A percentile compares a stretch with the other conserved stretches of the same genome.
These are phyloP conservation scores for Quercus robur DNA, from an alignment of 306 rosid genomes.

Conservation along the genomic window DNA sequence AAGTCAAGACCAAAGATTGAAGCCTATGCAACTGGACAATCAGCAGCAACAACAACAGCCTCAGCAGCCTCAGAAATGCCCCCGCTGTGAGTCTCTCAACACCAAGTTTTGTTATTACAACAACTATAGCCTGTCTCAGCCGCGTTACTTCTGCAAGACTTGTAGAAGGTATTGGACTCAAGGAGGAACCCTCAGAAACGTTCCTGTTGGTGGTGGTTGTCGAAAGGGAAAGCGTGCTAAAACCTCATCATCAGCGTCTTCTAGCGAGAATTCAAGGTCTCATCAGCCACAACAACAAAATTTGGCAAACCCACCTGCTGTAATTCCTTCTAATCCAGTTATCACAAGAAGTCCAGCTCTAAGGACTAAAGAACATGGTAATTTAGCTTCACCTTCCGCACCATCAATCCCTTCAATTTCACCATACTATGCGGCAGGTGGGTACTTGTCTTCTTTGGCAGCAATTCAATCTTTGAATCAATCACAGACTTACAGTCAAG, in stretches of 20 bases:
- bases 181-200: constrained; percentile 62
- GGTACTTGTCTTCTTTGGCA: constrained; percentile 39
- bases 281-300: constrained; percentile 17
- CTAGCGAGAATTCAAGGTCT: constrained; percentile 11
- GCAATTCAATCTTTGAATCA: constrained; percentile 31
- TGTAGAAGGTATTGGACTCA: constrained; percentile 72
- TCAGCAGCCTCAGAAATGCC: constrained; percentile 46
- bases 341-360: background rate
- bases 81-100: constrained; percentile 55
- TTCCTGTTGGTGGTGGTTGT: constrained; percentile 60
- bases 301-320: background rate
- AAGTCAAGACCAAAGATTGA: background rate
- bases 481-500: constrained; percentile 13
- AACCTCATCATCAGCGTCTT: background rate
- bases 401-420: background rate
- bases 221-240: constrained; percentile 49
- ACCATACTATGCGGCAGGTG: constrained; percentile 25
- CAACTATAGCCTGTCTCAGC: constrained; percentile 64
- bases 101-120: constrained; percentile 72
- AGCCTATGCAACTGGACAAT: background rate
- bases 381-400: constrained; percentile 3
- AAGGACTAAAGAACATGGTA: background rate
- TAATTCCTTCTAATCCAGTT: background rate
- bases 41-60: constrained; percentile 19
- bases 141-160: constrained; percentile 56